Evolutionary conservation across 2,329 filamentous ascomycete species (phyloP).

Genomic region (Penicillium fuscoglaucum): DNA sequence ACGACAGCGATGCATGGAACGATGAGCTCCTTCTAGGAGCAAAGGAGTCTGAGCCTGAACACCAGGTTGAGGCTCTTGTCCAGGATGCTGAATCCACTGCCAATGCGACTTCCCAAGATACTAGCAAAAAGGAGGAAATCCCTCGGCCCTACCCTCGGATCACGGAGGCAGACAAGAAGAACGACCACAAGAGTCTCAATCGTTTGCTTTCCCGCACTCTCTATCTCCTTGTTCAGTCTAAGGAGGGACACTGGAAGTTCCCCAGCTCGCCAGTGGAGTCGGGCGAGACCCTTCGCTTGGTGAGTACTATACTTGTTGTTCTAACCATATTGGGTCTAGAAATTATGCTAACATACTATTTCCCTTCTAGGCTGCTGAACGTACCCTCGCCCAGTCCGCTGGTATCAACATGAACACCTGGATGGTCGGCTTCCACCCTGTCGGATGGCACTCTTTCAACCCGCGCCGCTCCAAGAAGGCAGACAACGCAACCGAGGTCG

Average conservation of each 20-base stretch:
- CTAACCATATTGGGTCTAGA: neutral
- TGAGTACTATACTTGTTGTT: conserved; percentile 50
- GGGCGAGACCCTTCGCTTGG: conserved; percentile 78
- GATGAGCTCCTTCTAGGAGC: conserved; percentile 84
- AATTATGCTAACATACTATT: conserved; percentile 8
- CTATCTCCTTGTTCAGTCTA: conserved; percentile 77
- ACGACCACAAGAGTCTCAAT: conserved; percentile 76
- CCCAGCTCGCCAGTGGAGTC: conserved; percentile 69
- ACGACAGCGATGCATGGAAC: conserved; percentile 76
- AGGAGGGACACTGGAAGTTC: conserved; percentile 75
- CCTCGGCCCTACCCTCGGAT: conserved; percentile 68
- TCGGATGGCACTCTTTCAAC: conserved; percentile 72
- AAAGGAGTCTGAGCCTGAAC: conserved; percentile 62
- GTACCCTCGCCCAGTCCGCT: conserved; percentile 72
- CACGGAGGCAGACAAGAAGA: conserved; percentile 75
- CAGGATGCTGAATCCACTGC: conserved; percentile 66
- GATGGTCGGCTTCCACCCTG: conserved; percentile 86
- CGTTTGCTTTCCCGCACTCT: conserved; percentile 76
- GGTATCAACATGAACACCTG: conserved; percentile 98
- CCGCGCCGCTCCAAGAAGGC: conserved; percentile 44
- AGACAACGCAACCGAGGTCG: conserved; percentile 31
- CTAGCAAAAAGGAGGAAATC: conserved; percentile 61
- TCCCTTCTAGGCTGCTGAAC: conserved; percentile 70
- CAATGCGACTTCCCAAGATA: conserved; percentile 42
- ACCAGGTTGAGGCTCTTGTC: conserved; percentile 67